Base-by-base conservation (phyloP, 2,329 filamentous ascomycete species). In the Phyllosticta citribraziliensis region DNA sequence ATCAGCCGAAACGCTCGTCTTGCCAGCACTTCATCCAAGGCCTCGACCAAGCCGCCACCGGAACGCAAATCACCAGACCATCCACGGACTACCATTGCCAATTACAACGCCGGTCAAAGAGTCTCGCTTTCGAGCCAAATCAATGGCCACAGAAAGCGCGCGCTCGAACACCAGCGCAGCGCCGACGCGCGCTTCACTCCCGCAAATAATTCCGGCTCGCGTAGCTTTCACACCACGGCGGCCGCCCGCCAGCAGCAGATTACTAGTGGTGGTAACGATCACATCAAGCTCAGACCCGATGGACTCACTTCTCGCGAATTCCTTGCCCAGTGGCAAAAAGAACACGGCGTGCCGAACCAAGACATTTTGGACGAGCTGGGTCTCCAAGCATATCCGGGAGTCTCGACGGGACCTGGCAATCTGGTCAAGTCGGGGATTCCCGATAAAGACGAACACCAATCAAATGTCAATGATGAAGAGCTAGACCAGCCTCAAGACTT, bases 311-410 rank as follows among this genome's bases (percentile, higher is more conserved):
- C 73, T 14, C 69, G 71, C 20, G 55, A 68, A 24, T 70, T 68
- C n/a, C 64, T 75, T 1, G 56, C 63, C 53, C 58, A 70, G 67
- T 81, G 79, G 79, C 75, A 82, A 65, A 64, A 71, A 24, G 66
- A 76, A 25, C 69, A 78, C 64, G 75, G 71, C 10, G 64, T 63
- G 2, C 72, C 70, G 1, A 68, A 69, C 30, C 64, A 68, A 24
- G 70, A 72, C 20, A 59, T 63, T 2, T 65, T 74, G 3, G 64
- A 59, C 11, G 68, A 69, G n/a, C 72, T 74, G 35, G 66, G 58
- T n/a, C 55, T 60, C n/a, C 35, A 60, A 14, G 53, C 56, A n/a
- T 50, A 57, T 19, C 22, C 22, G 19, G 55, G 55, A n/a, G 55
- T 20, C 5, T 12, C 20, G 20, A 53, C 52, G 24, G 40, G 24